Evolutionary conservation across 2,329 filamentous ascomycete genomes (phyloP), one percentile per base, ranked within the genome.

Genomic region (Lasiodiplodia sp.): DNA sequence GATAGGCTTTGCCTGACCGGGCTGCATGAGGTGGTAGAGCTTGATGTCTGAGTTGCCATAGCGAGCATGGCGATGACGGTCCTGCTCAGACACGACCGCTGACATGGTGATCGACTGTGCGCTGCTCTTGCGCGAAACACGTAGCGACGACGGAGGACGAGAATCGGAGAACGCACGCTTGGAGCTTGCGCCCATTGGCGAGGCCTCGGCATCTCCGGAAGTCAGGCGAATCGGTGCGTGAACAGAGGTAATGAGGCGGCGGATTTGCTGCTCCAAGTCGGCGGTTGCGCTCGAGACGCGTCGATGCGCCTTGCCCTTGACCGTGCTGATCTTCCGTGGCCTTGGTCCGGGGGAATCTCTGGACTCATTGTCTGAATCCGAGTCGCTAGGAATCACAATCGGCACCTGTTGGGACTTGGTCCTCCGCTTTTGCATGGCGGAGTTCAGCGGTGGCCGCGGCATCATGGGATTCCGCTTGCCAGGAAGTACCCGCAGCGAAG

Each of bases 21-120:
- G 90, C 58, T 94, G 89, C 16, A 93, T 93, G 47, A 99, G 87
- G 80, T 98, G 94, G 75, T 98, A 99, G 2, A 97, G 86, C 78
- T 94, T 94, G 75, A 97, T 95, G 70, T 95, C 94, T 63, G 82
- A 79, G 66, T 83, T 82, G 40, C 70, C 70, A 49, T 75, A 72
- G 11, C 73, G 72, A 25, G 73, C 72, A 53, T 75, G 76, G 64
- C 70, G 74, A 70, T 81, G 72, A 40, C 71, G 74, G 65, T 78
- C 77, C 47, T 71, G 74, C n/a, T 78, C 76, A 56, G 68, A 72
- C 70, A 77, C 79, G 44, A 74, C 79, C 58, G 79, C 77, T 51
- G 78, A 79, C 66, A 80, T 71, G 12, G 77, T 79, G 64, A 80
- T 68, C 14, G 67, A 64, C 4, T 52, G 58, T 10, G 51, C 34